These are phyloP conservation scores for Crithidia acanthocephali DNA, from an alignment of 208 protist genomes.

Conservation along the genomic window DNA sequence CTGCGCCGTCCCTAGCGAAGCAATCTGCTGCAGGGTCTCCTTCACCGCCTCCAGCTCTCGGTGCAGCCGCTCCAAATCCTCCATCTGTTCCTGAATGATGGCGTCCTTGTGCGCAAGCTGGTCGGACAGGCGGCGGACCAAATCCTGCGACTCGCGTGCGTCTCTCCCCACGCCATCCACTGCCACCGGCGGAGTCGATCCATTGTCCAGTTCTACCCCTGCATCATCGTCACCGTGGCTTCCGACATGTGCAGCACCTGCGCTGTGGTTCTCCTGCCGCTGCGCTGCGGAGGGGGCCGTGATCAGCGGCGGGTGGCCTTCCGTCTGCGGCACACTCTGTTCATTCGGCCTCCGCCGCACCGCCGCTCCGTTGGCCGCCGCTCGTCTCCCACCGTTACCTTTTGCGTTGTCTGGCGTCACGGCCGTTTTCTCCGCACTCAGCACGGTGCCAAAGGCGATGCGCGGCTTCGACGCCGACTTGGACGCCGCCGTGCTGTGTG, in stretches of 20 bases:
- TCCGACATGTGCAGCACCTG: neutral
- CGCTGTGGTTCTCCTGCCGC: constrained; percentile 10
- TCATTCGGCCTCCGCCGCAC: constrained; percentile 2
- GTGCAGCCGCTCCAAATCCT: constrained; percentile 39
- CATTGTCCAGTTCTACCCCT: neutral
- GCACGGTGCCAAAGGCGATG: constrained; percentile 14
- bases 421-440: neutral
- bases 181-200: neutral
- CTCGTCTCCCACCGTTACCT: neutral
- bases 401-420: neutral
- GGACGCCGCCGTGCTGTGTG: neutral
- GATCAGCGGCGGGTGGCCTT: neutral
- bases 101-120: constrained; percentile 36
- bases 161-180: neutral
- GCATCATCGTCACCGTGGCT: neutral
- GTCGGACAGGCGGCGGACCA: constrained; percentile 11
- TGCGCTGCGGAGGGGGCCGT: neutral
- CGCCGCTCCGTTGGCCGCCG: neutral
- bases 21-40: constrained; percentile 38
- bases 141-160: constrained; percentile 2
- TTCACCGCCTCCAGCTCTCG: constrained; percentile 47
- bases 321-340: neutral
- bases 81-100: constrained; percentile 28
- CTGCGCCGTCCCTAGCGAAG: constrained; percentile 15
- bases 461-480: constrained; percentile 14